Base-by-base conservation (phyloP, 2,329 filamentous ascomycete genomes). In the Knoxdaviesia proteae region DNA sequence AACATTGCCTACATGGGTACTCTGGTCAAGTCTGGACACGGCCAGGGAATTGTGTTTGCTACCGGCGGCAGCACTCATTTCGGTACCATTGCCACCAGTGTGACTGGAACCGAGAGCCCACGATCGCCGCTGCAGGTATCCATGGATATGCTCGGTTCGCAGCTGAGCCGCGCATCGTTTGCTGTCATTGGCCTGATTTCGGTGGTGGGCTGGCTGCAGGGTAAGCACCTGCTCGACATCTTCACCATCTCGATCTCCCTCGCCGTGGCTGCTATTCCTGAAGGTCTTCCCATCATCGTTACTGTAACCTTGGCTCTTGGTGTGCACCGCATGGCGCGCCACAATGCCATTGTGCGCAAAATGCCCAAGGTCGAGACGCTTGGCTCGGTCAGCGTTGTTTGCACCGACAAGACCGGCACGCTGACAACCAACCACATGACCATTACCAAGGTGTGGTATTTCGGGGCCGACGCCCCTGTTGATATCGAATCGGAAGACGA, bases 1-100 rank as follows among this genome's bases (percentile, higher is more conserved):
- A 96, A 98, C 53, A 87, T 98, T 56, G 90, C 87, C 2, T 96
- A 94, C 58, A 96, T 98, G 87, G 90, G 90, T 32, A 98, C 90
- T 3, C 61, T 98, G 49, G 86, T 98, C 34, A 84, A 88, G 49
- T 94, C 88, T 34, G 90, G 90, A 7, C 80, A 98, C 53, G 90
- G 90, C 0, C 87, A 94, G 57, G 90, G 90, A 38, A 79, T 98
- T 49, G 90, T 98, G n/a, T 92, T 94, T 56, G 86, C 87, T 6
- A 98, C 90, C 6, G 92, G 92, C 44, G 81, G 82, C 33, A 76
- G 83, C 46, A 98, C 92, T 0, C 86, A 96, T 53, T 96, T 98
- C 59, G 90, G 90, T 37, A 88, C 84, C 41, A 98, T 98, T 51
- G 93, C 88, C 20, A 81, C 87, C 10, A 94, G 87, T 42, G 72